Conservation (phyloP, 768 basidiomycete genomes). For the Chalciporus piperatus region DNA sequence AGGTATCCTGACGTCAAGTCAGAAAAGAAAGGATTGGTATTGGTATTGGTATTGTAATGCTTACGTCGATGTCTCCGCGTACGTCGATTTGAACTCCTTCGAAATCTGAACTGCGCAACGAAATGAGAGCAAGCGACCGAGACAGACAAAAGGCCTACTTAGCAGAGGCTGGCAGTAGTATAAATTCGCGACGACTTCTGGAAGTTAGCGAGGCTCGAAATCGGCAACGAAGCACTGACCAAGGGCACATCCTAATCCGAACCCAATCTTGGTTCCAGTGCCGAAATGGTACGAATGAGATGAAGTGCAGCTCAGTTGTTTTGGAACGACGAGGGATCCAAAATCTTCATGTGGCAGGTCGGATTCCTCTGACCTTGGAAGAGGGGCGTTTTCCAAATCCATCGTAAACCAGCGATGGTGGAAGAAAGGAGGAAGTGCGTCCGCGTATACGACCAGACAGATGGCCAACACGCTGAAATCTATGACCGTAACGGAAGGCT, state of each 20-base stretch:
- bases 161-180: constrained; percentile 82
- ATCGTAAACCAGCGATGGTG: constrained; percentile 11
- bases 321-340: constrained; percentile 10
- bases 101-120: constrained; percentile 30
- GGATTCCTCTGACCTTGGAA: constrained; percentile 1
- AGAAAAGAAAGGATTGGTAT: not conserved
- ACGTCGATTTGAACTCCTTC: constrained; percentile 32
- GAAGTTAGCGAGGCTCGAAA: constrained; percentile 1
- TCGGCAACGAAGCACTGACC: constrained; percentile 9
- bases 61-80: constrained; percentile 32
- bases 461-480: constrained; percentile 3
- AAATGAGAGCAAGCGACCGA: not conserved
- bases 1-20: constrained; percentile 43
- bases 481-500: constrained; percentile 9
- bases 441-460: constrained; percentile 1
- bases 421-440: not conserved
- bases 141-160: constrained; percentile 40
- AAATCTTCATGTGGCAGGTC: constrained; percentile 9
- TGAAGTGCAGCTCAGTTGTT: constrained; percentile 14
- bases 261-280: constrained; percentile 11
- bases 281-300: constrained; percentile 12
- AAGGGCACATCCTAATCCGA: constrained; percentile 16
- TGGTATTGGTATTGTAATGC: not conserved
- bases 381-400: constrained; percentile 13
- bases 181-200: constrained; percentile 53